phyloP scores from a whole-genome alignment of 2,329 filamentous ascomycete species.

The Triangularia verruculosa region DNA sequence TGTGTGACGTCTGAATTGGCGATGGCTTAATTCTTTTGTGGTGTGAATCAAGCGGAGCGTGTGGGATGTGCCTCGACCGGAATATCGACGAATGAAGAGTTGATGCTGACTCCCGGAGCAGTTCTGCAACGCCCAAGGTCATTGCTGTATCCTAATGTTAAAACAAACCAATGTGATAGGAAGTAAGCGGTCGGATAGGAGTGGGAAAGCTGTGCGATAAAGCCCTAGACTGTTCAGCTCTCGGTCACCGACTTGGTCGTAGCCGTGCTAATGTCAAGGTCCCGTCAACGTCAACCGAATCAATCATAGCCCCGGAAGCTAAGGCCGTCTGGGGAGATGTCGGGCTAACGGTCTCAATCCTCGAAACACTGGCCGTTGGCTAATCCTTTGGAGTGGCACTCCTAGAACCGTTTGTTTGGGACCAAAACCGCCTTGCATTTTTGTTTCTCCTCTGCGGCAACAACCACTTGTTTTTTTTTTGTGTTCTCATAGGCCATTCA shows the following conservation, averaged over 20 bases:
- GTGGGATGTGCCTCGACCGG: not conserved
- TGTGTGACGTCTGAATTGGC: slow-evolving; percentile 2
- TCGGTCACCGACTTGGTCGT: slow-evolving; percentile 17
- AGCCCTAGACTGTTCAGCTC: not conserved
- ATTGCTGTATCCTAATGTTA: not conserved
- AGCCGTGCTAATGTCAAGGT: not conserved
- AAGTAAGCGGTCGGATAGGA: slow-evolving; percentile 1
- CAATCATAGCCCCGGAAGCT: slow-evolving; percentile 18
- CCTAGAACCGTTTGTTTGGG: slow-evolving; percentile 5
- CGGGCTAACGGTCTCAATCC: slow-evolving; percentile 1
- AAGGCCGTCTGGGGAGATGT: slow-evolving; percentile 7
- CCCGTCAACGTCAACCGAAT: slow-evolving; percentile 8
- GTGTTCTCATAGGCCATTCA: not conserved
- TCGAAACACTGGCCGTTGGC: slow-evolving; percentile 3
- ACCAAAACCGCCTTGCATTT: not conserved
- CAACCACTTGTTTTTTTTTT: slow-evolving; percentile 4
- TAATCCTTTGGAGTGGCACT: not conserved
- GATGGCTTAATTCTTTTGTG: not conserved
- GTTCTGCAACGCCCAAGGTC: not conserved
- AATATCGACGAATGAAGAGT: slow-evolving; percentile 10
- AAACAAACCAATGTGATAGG: not conserved
- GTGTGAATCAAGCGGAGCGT: not conserved
- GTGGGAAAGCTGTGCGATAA: slow-evolving; percentile 1
- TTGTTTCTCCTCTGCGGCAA: not conserved
- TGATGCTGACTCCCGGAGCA: not conserved